Conservation (phyloP, 345 rosid genomes). For the Heritiera littoralis region DNA sequence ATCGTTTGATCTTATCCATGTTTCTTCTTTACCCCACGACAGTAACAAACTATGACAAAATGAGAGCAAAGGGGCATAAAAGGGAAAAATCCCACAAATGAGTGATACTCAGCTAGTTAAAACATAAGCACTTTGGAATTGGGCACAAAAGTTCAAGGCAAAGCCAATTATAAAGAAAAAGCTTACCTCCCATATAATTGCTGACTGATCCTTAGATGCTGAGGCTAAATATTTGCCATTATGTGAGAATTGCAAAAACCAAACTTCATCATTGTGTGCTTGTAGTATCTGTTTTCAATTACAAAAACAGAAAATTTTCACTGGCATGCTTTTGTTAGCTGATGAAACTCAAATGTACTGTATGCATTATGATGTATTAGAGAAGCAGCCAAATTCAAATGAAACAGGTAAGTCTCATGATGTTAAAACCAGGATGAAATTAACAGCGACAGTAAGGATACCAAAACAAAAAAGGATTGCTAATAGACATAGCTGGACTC, state of each 20-base stretch:
- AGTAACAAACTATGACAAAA: not conserved
- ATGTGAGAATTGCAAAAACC: conserved; percentile 77
- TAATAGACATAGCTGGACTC: not conserved
- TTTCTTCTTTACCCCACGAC: not conserved
- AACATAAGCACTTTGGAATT: not conserved
- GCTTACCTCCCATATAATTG: conserved; percentile 72
- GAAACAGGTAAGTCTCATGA: not conserved
- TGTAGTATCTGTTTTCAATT: conserved; percentile 57
- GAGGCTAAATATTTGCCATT: conserved; percentile 73
- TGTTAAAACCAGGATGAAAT: not conserved
- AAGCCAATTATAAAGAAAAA: conserved; percentile 5
- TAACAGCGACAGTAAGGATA: not conserved
- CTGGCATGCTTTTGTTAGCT: conserved; percentile 1
- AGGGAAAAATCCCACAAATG: not conserved
- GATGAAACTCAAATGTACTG: not conserved
- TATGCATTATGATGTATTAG: not conserved
- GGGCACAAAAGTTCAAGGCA: not conserved
- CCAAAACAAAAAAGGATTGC: not conserved
- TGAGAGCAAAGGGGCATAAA: not conserved
- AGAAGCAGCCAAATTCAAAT: not conserved
- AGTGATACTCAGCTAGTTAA: not conserved
- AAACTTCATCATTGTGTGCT: conserved; percentile 69
- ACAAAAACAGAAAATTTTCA: conserved; percentile 6
- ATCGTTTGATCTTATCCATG: not conserved
- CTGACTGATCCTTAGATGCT: conserved; percentile 59